Evolutionary conservation across 805 yeast species (phyloP).

Genomic region (Starmerella bombi): DNA sequence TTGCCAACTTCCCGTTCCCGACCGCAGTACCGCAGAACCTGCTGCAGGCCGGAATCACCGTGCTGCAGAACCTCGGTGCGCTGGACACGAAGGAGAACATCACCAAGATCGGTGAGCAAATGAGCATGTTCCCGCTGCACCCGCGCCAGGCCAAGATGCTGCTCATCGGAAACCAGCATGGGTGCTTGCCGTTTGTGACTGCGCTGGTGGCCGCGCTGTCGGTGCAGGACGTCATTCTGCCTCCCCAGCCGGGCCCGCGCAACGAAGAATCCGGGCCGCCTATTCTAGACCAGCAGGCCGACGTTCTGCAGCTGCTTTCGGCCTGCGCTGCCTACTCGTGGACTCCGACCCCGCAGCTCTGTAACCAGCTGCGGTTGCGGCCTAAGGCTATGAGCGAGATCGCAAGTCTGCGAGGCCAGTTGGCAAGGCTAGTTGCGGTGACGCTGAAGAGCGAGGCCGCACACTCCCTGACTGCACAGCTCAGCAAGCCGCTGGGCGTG

Average conservation of each 20-base stretch:
- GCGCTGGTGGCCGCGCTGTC: conserved; percentile 85
- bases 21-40: conserved; percentile 67
- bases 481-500: conserved; percentile 39
- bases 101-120: conserved; percentile 68
- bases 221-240: conserved; percentile 80
- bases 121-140: conserved; percentile 84
- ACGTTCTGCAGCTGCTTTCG: conserved; percentile 58
- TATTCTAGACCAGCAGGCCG: conserved; percentile 59
- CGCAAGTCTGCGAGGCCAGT: conserved; percentile 62
- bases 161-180: conserved; percentile 72
- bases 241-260: conserved; percentile 55
- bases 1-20: conserved; percentile 88
- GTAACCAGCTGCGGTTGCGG: conserved; percentile 53
- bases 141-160: conserved; percentile 89
- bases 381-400: conserved; percentile 79
- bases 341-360: conserved; percentile 36
- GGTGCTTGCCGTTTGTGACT: conserved; percentile 75
- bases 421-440: conserved; percentile 57
- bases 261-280: conserved; percentile 45
- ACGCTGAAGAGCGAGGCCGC: conserved; percentile 29
- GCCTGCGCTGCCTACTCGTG: conserved; percentile 64
- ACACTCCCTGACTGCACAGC: conserved; percentile 39
- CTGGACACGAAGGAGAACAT: conserved; percentile 42
- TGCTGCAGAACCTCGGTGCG: conserved; percentile 69
- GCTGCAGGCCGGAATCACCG: conserved; percentile 49